A percentile compares a stretch with the other conserved stretches of the same genome.
These are phyloP conservation scores for Cinchona pubescens DNA, from an alignment of 257 asterid genomes.

Conservation along the genomic window DNA sequence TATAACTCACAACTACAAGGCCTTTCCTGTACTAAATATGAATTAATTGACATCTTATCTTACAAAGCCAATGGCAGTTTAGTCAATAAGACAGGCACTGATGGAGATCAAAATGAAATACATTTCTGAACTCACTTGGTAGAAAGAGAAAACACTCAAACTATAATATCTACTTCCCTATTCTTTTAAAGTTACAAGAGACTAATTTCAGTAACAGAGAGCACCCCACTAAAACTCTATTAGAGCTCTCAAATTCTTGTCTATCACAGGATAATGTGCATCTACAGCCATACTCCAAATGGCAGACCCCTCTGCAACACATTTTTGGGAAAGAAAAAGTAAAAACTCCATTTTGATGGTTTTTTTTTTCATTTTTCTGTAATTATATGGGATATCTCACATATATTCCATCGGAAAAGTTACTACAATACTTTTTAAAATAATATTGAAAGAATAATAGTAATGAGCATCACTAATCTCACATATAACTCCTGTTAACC, in stretches of 20 bases:
- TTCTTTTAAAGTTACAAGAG: not conserved
- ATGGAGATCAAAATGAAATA: not conserved
- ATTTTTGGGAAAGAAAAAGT: not conserved
- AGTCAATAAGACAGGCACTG: not conserved
- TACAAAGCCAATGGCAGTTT: not conserved
- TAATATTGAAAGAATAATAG: too few species aligned
- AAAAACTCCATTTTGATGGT: too few species aligned
- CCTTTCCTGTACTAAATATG: not conserved
- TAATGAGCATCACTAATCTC: not conserved
- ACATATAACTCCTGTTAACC: not conserved
- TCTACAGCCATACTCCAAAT: not conserved
- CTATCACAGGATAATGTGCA: not conserved
- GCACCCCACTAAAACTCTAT: not conserved
- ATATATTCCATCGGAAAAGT: too few species aligned
- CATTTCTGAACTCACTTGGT: not conserved
- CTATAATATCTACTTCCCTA: not conserved
- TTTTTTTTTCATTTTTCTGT: too few species aligned
- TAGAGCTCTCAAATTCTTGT: not conserved
- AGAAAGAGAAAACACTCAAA: not conserved
- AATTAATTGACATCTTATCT: not conserved
- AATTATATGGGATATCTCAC: too few species aligned
- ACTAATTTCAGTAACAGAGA: not conserved
- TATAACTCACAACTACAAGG: too few species aligned
- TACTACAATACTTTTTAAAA: too few species aligned
- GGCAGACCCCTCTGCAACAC: not conserved